Base-by-base conservation (phyloP, 768 basidiomycete genomes). In the Trametes cubensis region DNA sequence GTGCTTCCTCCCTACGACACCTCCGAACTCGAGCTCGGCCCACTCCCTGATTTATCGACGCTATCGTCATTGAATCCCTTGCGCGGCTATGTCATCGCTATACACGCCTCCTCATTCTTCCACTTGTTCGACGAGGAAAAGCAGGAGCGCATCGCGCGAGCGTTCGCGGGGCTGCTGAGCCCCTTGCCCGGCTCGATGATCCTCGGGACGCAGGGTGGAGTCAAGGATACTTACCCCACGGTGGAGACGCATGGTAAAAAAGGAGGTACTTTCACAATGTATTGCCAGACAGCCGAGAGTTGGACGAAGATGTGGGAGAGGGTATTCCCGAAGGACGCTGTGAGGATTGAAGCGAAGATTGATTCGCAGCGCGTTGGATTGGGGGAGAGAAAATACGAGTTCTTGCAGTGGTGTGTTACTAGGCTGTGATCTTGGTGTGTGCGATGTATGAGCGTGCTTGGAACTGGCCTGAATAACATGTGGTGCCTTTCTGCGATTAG, bases 101-200 rank as follows among this genome's bases (percentile, higher is more conserved):
- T 86, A 20, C 78, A 83, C 66, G 76, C 78, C 5, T 73, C 76
- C 15, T 71, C 78, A 8, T 73, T 85, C 68, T 84, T 86, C 64
- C 73, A 77, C 67, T 65, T 84, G 7, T 85, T 85, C 68, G 60
- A 63, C 54, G 71, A 76, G 52, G 72, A 66, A 18, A 54, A 70
- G 28, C 82, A 84, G 62, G 58, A 70, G 6, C 68, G 74, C 26
- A 68, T 84, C 25, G 82, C 78, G 2, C 72, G 69, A 8, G 69
- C 72, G 6, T 66, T 83, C 17, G 79, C 76, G 0, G 74, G 72
- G 3, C 65, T 83, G 5, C 72, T 83, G 8, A 74, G 77, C 0
- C 76, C 76, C 1, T 62, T 66, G 28, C 73, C 78, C 1, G 82
- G 81, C 2, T 79, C 80, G 1, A 66, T 79, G 20, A 78, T 82